Evolutionary conservation across 2,329 filamentous ascomycete genomes (phyloP), one percentile per base, ranked within the genome.

Genomic region (Orbilia oligospora): DNA sequence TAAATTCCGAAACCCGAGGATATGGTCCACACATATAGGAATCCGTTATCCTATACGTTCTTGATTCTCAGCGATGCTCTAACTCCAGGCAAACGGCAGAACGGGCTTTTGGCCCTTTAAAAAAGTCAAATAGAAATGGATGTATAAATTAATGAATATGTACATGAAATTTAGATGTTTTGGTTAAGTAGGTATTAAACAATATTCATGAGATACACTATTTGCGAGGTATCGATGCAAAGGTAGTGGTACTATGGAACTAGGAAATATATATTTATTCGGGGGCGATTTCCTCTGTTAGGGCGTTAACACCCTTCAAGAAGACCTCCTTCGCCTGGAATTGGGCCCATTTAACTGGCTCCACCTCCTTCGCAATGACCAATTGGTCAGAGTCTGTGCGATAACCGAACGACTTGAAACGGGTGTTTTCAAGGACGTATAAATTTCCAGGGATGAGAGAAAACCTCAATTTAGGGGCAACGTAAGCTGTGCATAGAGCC

Each of bases 141-240:
- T 53, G 51, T 33, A n/a, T 38, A 22, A 5, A 36, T 58, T 38
- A 14, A 36, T 38, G 38, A 58, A 58, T 58, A 58, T 58, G 30
- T 58, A 58, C 53, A 58, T 14, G 30, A 58, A 38, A 20, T 5
- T 18, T 46, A n/a, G 22, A 55, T 30, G 27, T 10, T 55, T 18
- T 36, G 20, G 5, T 14, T 5, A 14, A 58, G 36, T 56, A 18
- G 16, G 18, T 36, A 58, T 58, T 58, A 38, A n/a, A 38, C 14
- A 38, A 38, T 58, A 55, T 36, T 27, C 53, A 56, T 38, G 14
- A 16, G 53, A n/a, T 14, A 22, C 18, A 55, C 14, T 18, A 33
- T 8, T 18, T 1, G 44, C 44, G 3, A 20, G n/a, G 2, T 1
- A 18, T 46, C 20, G 44, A 30, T 9, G n/a, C 44, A 20, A 6